A percentile compares a stretch with the other conserved stretches of the same genome.
phyloP scores from a whole-genome alignment of 2,329 filamentous ascomycete species.

The Penicillium glabrum region DNA sequence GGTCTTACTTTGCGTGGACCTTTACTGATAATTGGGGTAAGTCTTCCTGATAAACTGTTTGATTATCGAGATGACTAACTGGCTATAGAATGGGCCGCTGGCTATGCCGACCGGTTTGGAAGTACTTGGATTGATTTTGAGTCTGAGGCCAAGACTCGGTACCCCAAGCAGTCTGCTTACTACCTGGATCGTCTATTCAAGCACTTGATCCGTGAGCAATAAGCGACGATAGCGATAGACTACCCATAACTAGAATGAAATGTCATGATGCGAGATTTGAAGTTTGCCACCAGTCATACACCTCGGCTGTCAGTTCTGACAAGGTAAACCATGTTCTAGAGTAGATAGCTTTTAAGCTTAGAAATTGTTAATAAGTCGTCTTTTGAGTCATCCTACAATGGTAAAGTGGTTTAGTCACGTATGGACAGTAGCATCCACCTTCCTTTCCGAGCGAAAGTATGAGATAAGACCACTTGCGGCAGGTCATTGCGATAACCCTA shows the following conservation, averaged over 20 bases:
- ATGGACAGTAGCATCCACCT: not conserved
- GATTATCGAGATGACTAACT: not conserved
- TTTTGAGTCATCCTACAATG: too few species aligned
- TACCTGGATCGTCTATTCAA: slow-evolving; percentile 68
- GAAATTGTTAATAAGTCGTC: too few species aligned
- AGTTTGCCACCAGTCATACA: not conserved
- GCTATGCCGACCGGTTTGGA: slow-evolving; percentile 77
- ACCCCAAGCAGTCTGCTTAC: slow-evolving; percentile 65
- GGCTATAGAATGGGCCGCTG: slow-evolving; percentile 71
- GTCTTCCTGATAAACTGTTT: slow-evolving; percentile 11
- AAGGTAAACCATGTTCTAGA: not conserved
- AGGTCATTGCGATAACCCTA: slow-evolving; percentile 14
- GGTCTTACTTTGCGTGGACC: slow-evolving; percentile 77
- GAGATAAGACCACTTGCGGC: slow-evolving; percentile 6
- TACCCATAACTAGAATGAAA: too few species aligned
- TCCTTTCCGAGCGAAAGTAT: not conserved
- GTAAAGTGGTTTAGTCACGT: not conserved
- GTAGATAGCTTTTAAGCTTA: not conserved
- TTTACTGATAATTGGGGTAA: slow-evolving; percentile 52
- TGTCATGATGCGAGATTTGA: not conserved
- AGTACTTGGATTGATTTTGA: slow-evolving; percentile 75
- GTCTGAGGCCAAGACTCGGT: slow-evolving; percentile 66
- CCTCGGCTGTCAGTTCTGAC: not conserved
- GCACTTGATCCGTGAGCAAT: slow-evolving; percentile 51
- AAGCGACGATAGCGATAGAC: not conserved